Evolutionary conservation across 495 filamentous ascomycete genomes (phyloP).

Genomic region (Penicillium paradoxum): DNA sequence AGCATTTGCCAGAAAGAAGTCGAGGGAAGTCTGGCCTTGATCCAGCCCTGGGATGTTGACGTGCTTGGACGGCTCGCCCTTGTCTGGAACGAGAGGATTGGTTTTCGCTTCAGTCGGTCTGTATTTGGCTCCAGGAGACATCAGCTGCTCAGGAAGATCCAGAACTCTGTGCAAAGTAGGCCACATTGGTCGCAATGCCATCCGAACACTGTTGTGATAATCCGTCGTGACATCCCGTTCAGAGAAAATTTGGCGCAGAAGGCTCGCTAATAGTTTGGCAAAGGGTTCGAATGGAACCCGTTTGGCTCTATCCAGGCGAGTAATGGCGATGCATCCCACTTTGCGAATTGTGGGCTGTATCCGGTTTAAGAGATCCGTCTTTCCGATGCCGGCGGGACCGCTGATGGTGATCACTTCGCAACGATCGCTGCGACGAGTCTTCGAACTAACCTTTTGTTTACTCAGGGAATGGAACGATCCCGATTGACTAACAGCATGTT

Average conservation of each 20-base stretch:
- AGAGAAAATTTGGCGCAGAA: constrained; percentile 88
- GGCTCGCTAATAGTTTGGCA: constrained; percentile 69
- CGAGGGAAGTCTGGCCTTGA: constrained; percentile 54
- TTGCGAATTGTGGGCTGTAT: constrained; percentile 68
- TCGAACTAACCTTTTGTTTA: constrained; percentile 45
- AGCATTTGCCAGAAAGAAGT: constrained; percentile 65
- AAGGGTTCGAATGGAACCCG: constrained; percentile 80
- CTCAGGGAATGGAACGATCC: constrained; percentile 30
- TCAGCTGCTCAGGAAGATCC: constrained; percentile 71
- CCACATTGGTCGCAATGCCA: constrained; percentile 73
- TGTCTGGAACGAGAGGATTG: constrained; percentile 26
- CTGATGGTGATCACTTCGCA: constrained; percentile 77
- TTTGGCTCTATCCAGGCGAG: constrained; percentile 80
- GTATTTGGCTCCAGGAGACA: constrained; percentile 43
- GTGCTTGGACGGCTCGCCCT: constrained; percentile 33
- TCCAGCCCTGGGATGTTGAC: constrained; percentile 31
- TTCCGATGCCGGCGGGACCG: constrained; percentile 74
- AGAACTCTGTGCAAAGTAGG: constrained; percentile 68
- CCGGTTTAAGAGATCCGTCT: constrained; percentile 75
- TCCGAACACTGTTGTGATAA: constrained; percentile 71
- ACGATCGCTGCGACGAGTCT: constrained; percentile 58
- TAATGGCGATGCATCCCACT: constrained; percentile 73
- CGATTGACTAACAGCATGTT: constrained; percentile 26
- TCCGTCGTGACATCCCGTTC: constrained; percentile 79
- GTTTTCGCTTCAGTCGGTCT: constrained; percentile 28